A percentile compares a stretch with the other conserved stretches of the same genome.
phyloP scores from a whole-genome alignment of 73 alveolate genomes.

The Halteria grandinella region DNA sequence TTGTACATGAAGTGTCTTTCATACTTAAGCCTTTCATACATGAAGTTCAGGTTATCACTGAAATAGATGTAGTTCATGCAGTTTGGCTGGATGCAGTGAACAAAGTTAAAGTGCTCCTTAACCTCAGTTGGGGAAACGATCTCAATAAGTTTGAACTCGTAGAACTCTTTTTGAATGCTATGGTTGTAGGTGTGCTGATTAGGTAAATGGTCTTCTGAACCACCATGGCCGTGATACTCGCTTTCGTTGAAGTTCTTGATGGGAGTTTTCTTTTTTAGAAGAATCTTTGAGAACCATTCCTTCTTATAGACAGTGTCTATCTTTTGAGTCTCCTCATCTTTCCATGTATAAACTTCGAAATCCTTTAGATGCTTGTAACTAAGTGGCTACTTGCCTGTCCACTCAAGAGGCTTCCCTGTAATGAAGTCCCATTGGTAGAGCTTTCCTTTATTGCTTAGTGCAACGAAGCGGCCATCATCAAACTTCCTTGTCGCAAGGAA shows the following conservation, averaged over 20 bases:
- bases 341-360: conserved; percentile 31
- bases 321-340: conserved; percentile 13
- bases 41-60: conserved; percentile 18
- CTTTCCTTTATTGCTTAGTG: conserved; percentile 7
- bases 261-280: too few species aligned
- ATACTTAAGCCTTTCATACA: conserved; percentile 45
- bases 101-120: conserved; percentile 36
- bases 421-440: conserved; percentile 40
- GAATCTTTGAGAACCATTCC: conserved; percentile 49
- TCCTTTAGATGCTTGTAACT: conserved; percentile 1
- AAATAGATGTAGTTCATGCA: conserved; percentile 7
- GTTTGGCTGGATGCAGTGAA: conserved; percentile 21
- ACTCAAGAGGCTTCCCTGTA: conserved; percentile 49
- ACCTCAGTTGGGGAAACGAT: conserved; percentile 27
- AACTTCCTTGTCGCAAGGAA: conserved; percentile 37
- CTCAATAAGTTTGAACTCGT: conserved; percentile 38
- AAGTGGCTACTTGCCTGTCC: conserved; percentile 1
- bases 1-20: conserved; percentile 28
- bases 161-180: conserved; percentile 20
- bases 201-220: background rate
- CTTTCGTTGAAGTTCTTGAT: too few species aligned
- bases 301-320: conserved; percentile 22
- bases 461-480: conserved; percentile 29
- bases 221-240: background rate
- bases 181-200: conserved; percentile 11